These are phyloP conservation scores for Inonotus obliquus DNA, from an alignment of 1,284 basidiomycete genomes.

Conservation along the genomic window DNA sequence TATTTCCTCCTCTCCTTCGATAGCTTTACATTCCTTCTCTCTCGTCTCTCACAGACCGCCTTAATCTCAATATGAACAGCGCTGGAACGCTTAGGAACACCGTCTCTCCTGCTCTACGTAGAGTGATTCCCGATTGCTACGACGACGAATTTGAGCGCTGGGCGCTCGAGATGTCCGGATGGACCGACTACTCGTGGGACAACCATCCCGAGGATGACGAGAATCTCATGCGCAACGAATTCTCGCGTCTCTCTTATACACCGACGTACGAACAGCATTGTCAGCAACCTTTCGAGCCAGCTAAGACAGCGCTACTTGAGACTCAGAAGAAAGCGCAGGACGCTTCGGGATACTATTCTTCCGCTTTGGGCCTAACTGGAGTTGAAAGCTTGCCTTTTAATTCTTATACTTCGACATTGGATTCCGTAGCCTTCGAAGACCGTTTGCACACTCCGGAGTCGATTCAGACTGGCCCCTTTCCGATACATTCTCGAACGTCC, in stretches of 20 bases:
- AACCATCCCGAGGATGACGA: background rate
- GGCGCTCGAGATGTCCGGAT: constrained; percentile 2
- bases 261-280: background rate
- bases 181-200: background rate
- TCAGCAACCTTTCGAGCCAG: no score
- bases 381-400: no score
- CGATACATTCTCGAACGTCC: background rate
- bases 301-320: no score
- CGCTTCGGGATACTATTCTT: background rate
- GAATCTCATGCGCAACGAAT: background rate
- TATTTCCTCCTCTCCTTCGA: background rate
- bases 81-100: background rate
- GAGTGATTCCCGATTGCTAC: background rate
- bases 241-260: background rate
- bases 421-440: no score
- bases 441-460: no score
- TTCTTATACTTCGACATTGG: no score
- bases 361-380: background rate
- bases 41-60: background rate
- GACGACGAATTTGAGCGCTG: background rate
- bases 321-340: background rate
- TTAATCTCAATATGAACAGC: background rate
- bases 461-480: background rate
- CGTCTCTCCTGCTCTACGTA: background rate
- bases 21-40: background rate